Evolutionary conservation across 768 basidiomycete genomes (phyloP).

Genomic region (Nidularia sp.): DNA sequence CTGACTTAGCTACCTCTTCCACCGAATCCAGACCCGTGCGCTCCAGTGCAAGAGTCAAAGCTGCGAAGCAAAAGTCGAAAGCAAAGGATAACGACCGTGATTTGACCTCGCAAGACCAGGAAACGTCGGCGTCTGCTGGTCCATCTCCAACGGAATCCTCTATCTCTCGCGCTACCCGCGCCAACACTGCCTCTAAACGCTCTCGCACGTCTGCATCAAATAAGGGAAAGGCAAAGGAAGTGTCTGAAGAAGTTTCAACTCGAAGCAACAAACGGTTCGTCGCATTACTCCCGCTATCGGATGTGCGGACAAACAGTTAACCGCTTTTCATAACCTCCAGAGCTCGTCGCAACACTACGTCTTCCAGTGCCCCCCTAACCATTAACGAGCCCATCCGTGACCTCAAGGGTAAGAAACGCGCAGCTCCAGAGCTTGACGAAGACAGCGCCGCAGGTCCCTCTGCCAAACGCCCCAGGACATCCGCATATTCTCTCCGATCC

Average conservation of each 20-base stretch:
- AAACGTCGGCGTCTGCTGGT: conserved; percentile 24
- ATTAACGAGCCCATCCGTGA: conserved; percentile 79
- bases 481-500: conserved; percentile 69
- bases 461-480: conserved; percentile 59
- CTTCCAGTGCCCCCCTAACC: conserved; percentile 39
- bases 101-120: conserved; percentile 27
- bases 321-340: conserved; percentile 30
- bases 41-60: conserved; percentile 73
- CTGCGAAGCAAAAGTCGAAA: conserved; percentile 68
- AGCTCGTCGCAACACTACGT: conserved; percentile 50
- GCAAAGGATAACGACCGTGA: conserved; percentile 53
- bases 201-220: conserved; percentile 41
- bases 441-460: conserved; percentile 39
- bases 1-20: conserved; percentile 28
- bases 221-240: conserved; percentile 67
- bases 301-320: conserved; percentile 4
- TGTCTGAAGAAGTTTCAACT: conserved; percentile 41
- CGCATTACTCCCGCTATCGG: conserved; percentile 12
- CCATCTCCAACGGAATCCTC: conserved; percentile 27
- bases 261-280: conserved; percentile 64
- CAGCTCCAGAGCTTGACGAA: conserved; percentile 78
- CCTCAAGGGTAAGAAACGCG: conserved; percentile 91
- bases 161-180: conserved; percentile 38
- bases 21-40: conserved; percentile 58
- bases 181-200: conserved; percentile 42